Evolutionary conservation across 768 basidiomycete species (phyloP).

Genomic region (Collybia mongolica): DNA sequence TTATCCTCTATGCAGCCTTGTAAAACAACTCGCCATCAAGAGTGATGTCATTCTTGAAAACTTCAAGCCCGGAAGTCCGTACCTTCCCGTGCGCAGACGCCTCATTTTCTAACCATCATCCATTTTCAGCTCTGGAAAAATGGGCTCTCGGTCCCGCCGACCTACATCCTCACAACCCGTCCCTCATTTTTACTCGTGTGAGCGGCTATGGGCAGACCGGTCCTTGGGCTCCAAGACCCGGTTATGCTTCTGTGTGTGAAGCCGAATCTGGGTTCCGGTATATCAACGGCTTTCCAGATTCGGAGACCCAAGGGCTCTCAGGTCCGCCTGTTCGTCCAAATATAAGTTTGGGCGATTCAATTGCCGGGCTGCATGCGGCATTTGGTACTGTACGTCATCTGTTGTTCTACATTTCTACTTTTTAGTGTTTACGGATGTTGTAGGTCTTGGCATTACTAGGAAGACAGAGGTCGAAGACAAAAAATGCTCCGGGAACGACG

Average conservation of each 20-base stretch:
- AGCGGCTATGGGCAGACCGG: slow-evolving; percentile 78
- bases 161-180: slow-evolving; percentile 74
- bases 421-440: neutral
- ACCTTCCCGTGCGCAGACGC: neutral
- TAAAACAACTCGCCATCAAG: slow-evolving; percentile 56
- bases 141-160: slow-evolving; percentile 62
- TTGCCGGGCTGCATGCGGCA: slow-evolving; percentile 71
- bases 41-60: slow-evolving; percentile 72
- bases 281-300: slow-evolving; percentile 66
- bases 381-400: slow-evolving; percentile 60
- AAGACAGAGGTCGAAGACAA: slow-evolving; percentile 35
- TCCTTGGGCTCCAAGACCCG: slow-evolving; percentile 68
- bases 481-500: slow-evolving; percentile 40
- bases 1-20: slow-evolving; percentile 39
- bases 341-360: slow-evolving; percentile 70
- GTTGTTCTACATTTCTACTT: neutral
- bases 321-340: slow-evolving; percentile 72
- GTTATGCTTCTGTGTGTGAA: slow-evolving; percentile 75
- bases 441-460: slow-evolving; percentile 62
- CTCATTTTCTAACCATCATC: slow-evolving; percentile 1
- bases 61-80: slow-evolving; percentile 73
- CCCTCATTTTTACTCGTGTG: slow-evolving; percentile 87
- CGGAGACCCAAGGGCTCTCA: slow-evolving; percentile 46
- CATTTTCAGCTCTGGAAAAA: slow-evolving; percentile 58
- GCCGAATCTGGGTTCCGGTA: slow-evolving; percentile 74